phyloP scores from a whole-genome alignment of 345 rosid species.

The Eucalyptus erythrocorys region DNA sequence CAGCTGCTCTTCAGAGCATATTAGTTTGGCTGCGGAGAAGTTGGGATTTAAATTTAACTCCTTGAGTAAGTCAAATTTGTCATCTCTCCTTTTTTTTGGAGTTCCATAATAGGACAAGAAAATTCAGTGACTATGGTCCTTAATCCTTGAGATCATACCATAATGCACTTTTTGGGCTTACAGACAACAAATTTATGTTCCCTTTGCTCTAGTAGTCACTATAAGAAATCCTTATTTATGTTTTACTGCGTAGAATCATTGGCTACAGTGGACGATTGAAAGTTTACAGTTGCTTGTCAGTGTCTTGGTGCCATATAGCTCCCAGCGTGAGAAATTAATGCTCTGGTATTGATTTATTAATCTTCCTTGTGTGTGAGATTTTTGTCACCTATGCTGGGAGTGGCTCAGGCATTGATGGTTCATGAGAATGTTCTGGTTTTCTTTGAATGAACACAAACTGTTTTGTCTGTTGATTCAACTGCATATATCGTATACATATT shows the following conservation, averaged over 20 bases:
- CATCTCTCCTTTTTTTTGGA: background rate
- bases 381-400: background rate
- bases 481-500: background rate
- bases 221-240: background rate
- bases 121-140: background rate
- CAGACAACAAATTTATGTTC: background rate
- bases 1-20: conserved; percentile 45
- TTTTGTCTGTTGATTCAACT: background rate
- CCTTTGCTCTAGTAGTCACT: background rate
- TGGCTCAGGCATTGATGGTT: background rate
- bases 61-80: conserved; percentile 40
- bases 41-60: conserved; percentile 69
- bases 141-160: background rate
- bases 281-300: background rate
- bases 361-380: background rate
- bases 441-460: background rate
- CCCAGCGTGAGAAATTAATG: background rate
- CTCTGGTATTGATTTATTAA: background rate
- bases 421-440: background rate
- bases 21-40: conserved; percentile 77
- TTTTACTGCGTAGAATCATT: background rate
- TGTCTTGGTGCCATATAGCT: background rate
- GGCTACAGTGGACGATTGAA: background rate
- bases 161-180: background rate
- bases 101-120: background rate